Evolutionary conservation across 148 eudicot species (phyloP).

Genomic region (Camellia granthamiana): DNA sequence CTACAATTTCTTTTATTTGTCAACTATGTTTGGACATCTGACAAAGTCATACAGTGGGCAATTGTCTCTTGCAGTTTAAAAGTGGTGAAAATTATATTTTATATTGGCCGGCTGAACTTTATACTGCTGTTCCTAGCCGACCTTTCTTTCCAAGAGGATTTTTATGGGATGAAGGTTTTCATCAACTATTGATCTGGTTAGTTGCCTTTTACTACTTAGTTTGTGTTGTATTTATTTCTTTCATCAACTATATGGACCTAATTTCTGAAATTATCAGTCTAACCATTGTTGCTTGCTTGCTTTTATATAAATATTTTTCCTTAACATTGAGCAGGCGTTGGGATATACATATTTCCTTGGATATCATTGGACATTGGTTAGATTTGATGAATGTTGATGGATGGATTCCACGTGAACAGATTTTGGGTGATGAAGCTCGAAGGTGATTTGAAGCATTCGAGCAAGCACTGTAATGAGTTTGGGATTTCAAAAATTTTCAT

Average conservation of each 20-base stretch:
- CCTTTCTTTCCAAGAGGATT: constrained; percentile 95
- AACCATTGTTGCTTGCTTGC: neutral
- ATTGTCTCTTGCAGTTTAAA: constrained; percentile 47
- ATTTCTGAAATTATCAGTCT: neutral
- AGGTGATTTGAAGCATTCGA: constrained; percentile 41
- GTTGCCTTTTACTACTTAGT: constrained; percentile 24
- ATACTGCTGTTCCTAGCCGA: constrained; percentile 98
- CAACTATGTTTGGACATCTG: constrained; percentile 22
- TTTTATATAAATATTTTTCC: neutral
- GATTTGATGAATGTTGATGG: constrained; percentile 96
- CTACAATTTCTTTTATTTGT: neutral
- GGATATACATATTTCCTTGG: constrained; percentile 83
- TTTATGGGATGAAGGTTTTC: constrained; percentile 99
- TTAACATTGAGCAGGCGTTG: constrained; percentile 53
- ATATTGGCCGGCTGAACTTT: constrained; percentile 98
- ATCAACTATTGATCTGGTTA: constrained; percentile 88
- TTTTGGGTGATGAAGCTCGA: constrained; percentile 92
- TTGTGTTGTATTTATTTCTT: neutral
- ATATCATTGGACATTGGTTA: constrained; percentile 94
- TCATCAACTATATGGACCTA: neutral
- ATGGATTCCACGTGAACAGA: constrained; percentile 99
- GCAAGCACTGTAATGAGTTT: neutral
- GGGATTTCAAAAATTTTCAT: neutral
- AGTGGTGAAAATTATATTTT: constrained; percentile 48
- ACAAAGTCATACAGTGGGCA: constrained; percentile 31